phyloP scores from a whole-genome alignment of 192 early-diverging fungal species.

The Jimgerdemannia flammicorona region DNA sequence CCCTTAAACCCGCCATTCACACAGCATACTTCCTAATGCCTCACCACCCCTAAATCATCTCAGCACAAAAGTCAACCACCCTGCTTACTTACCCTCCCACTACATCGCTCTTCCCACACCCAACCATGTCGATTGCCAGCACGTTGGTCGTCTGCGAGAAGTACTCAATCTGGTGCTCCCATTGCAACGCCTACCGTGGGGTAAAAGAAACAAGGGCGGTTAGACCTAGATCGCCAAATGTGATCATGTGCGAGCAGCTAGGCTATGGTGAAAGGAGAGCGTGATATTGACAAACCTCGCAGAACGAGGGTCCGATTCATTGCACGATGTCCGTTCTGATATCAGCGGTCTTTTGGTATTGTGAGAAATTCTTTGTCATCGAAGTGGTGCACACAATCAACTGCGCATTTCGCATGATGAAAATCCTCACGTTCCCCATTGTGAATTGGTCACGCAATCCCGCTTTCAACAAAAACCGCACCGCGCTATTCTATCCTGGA shows the following conservation, averaged over 20 bases:
- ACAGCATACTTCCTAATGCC: neutral
- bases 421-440: neutral
- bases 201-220: too few relatives aligned
- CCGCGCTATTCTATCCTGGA: constrained; percentile 1
- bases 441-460: neutral
- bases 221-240: too few relatives aligned
- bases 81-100: constrained; percentile 31
- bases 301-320: too few relatives aligned
- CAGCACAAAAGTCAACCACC: neutral
- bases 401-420: too few relatives aligned
- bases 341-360: too few relatives aligned
- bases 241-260: too few relatives aligned
- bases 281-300: too few relatives aligned
- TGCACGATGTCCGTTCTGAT: too few relatives aligned
- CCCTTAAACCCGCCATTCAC: neutral
- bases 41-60: neutral
- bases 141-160: constrained; percentile 48
- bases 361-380: too few relatives aligned
- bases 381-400: too few relatives aligned
- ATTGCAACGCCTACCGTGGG: constrained; percentile 42
- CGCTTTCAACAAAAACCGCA: constrained; percentile 3
- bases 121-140: constrained; percentile 49
- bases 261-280: too few relatives aligned
- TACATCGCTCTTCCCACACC: constrained; percentile 53
- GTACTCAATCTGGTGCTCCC: constrained; percentile 52